Evolutionary conservation across 2,329 filamentous ascomycete genomes (phyloP).

Genomic region (Colletotrichum falcatum): DNA sequence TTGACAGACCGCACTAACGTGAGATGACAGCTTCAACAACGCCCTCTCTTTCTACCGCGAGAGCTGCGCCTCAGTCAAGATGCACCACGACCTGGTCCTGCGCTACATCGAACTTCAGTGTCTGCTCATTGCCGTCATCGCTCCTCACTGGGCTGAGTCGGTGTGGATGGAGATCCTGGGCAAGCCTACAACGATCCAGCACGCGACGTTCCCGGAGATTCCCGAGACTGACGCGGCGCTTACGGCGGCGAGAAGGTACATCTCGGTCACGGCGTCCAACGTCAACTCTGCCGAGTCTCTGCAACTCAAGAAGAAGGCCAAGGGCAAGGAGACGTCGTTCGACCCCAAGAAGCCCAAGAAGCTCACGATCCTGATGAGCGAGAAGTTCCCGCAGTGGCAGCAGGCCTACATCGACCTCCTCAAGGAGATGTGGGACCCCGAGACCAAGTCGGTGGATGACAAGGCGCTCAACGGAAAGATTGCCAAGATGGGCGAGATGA

Average conservation of each 20-base stretch:
- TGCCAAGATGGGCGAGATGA: conserved; percentile 88
- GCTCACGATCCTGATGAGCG: conserved; percentile 85
- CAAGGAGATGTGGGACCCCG: conserved; percentile 74
- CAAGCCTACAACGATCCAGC: conserved; percentile 81
- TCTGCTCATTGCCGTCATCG: conserved; percentile 83
- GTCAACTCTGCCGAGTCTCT: conserved; percentile 88
- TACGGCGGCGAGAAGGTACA: conserved; percentile 84
- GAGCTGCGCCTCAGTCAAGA: conserved; percentile 81
- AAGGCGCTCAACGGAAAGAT: conserved; percentile 84
- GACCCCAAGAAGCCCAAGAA: conserved; percentile 94
- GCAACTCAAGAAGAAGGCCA: conserved; percentile 89
- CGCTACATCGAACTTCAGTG: conserved; percentile 90
- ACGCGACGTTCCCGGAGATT: conserved; percentile 79
- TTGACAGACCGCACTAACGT: conserved; percentile 13
- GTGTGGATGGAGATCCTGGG: conserved; percentile 93
- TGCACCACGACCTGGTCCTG: conserved; percentile 84
- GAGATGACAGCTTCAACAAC: conserved; percentile 68
- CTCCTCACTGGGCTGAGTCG: conserved; percentile 94
- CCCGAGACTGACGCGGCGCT: conserved; percentile 74
- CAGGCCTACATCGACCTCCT: conserved; percentile 88
- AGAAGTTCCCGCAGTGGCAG: conserved; percentile 90
- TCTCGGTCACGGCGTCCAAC: conserved; percentile 79
- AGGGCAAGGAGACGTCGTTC: conserved; percentile 87
- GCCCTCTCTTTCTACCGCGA: conserved; percentile 94
- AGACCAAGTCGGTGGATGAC: conserved; percentile 75